Evolutionary conservation across 129 eudicot species (phyloP).

Genomic region (Erigeron canadensis): DNA sequence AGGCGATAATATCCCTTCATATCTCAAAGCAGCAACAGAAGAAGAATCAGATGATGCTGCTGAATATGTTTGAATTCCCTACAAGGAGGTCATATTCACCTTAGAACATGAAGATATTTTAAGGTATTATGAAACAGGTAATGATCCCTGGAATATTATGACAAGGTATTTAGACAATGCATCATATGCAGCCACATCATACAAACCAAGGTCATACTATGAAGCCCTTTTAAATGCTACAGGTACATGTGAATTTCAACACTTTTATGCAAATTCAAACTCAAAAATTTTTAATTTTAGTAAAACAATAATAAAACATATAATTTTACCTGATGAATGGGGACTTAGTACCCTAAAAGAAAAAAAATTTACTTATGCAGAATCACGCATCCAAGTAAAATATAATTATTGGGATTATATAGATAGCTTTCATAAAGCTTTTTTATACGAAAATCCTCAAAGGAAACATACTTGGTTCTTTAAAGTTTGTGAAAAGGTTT

Average conservation of each 20-base stretch:
- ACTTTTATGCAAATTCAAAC: not conserved
- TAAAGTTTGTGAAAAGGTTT: too few species aligned
- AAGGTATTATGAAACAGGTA: not conserved
- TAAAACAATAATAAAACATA: not conserved
- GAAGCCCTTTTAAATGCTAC: not conserved
- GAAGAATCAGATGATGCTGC: too few species aligned
- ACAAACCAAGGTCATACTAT: not conserved
- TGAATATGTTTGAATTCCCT: too few species aligned
- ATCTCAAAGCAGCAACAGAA: too few species aligned
- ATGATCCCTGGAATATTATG: not conserved
- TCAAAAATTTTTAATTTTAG: not conserved
- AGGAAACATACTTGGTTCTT: too few species aligned
- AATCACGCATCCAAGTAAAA: too few species aligned
- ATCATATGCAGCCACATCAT: not conserved
- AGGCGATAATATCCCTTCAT: too few species aligned
- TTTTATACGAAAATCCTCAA: too few species aligned
- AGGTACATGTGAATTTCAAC: not conserved
- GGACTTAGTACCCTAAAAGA: not conserved
- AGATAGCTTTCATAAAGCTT: not conserved
- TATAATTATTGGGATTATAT: too few species aligned
- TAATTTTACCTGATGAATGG: not conserved
- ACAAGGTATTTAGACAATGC: not conserved
- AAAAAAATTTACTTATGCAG: too few species aligned
- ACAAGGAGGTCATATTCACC: too few species aligned
- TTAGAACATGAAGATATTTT: not conserved